Base-by-base conservation (phyloP, 1,284 basidiomycete genomes). In the Fomitopsis schrenkii region DNA sequence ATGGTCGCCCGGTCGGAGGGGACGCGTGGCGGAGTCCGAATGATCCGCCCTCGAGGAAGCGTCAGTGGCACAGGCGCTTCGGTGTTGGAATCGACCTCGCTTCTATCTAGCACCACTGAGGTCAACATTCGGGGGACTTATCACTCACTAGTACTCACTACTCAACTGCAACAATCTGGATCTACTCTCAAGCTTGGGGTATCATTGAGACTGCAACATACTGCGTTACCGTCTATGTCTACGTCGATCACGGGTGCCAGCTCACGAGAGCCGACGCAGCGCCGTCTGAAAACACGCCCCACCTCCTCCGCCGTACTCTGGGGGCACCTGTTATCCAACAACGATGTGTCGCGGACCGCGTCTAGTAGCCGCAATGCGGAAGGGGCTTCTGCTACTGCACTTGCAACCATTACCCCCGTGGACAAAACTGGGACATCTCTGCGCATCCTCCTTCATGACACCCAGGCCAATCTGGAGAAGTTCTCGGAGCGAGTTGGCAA, bases 391-490 rank as follows among this genome's bases (percentile, higher is more conserved):
- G 15, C 40, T 28, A 36, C 54, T 19, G 50, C 46, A 9, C 56
- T 54, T 52, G 45, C 80, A 19, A 77, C 82, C 17, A 68, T 82
- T 22, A 78, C 78, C 1, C 87, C 87, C 5, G 65, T 81, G 28
- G 87, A 90, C 73, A 88, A 81, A 66, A 80, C 80, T 10, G 82
- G 79, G 15, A 86, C 86, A 2, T 87, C 88, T 8, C 84, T 86
- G 72, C 80, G 86, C 33, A 81, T 90, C 64, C 78, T 90, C 10
- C 74, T 90, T 6, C 83, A 88, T 63, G 87, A 90, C 70, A 88
- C 86, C 0, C 85, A 88, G 63, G 79, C 79, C 12, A 82, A 83
- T 60, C 77, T 89, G 50, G 85, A 89, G 70, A 82, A 76, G 64
- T 88, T 88, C 64, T 80, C 83, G 0, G 73, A 74, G 17, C 76